phyloP scores from a whole-genome alignment of 2,329 filamentous ascomycete genomes.

The Fusarium sp. region DNA sequence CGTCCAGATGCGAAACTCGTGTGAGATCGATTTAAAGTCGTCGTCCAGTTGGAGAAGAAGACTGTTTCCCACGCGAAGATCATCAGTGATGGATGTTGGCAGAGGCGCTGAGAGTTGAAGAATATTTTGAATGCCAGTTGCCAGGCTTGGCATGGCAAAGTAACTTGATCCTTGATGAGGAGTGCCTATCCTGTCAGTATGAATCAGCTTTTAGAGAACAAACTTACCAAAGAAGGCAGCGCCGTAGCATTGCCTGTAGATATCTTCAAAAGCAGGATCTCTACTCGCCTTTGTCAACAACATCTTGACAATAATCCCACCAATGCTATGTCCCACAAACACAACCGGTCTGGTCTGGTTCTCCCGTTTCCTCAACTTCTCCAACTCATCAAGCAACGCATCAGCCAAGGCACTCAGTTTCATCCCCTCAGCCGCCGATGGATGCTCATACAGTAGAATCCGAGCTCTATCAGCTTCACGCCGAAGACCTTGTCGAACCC shows the following conservation, averaged over 20 bases:
- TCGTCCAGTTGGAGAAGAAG: constrained; percentile 62
- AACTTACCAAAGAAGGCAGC: constrained; percentile 68
- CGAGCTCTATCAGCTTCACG: constrained; percentile 59
- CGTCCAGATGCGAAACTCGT: constrained; percentile 70
- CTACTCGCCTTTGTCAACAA: constrained; percentile 62
- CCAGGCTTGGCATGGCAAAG: constrained; percentile 67
- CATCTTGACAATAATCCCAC: constrained; percentile 69
- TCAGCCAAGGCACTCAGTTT: constrained; percentile 59
- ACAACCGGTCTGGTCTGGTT: constrained; percentile 62
- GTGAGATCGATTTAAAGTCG: constrained; percentile 65
- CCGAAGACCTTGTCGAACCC: constrained; percentile 65
- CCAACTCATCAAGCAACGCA: constrained; percentile 59
- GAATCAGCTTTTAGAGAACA: fast-evolving
- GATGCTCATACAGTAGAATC: constrained; percentile 64
- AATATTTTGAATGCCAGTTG: constrained; percentile 63
- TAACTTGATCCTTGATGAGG: constrained; percentile 73
- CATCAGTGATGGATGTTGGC: constrained; percentile 60
- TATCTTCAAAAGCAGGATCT: constrained; percentile 52
- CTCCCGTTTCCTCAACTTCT: constrained; percentile 48
- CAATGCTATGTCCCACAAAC: constrained; percentile 71
- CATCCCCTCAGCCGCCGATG: constrained; percentile 51
- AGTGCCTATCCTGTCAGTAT: constrained; percentile 54
- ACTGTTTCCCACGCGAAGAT: constrained; percentile 63
- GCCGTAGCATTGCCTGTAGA: constrained; percentile 68
- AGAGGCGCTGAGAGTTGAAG: constrained; percentile 63